These are phyloP conservation scores for Tetracentron sinense DNA, from an alignment of 164 flowering plant genomes.

Conservation along the genomic window DNA sequence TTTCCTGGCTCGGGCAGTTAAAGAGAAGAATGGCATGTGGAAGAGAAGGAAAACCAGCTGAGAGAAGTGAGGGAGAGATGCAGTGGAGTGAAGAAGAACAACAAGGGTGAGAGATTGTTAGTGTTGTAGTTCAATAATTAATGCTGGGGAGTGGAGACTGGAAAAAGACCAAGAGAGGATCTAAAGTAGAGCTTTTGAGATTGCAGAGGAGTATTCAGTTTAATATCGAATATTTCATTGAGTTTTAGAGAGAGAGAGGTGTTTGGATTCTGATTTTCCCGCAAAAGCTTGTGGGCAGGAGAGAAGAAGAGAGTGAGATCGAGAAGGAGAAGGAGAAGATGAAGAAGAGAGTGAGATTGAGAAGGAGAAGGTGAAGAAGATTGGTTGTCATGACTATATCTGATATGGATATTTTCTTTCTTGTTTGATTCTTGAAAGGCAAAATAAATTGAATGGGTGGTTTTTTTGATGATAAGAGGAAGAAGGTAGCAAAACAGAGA, in stretches of 20 bases:
- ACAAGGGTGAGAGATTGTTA: constrained; percentile 37
- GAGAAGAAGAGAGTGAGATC: constrained; percentile 9
- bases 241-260: constrained; percentile 25
- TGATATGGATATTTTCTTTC: constrained; percentile 4
- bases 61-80: constrained; percentile 40
- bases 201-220: constrained; percentile 40
- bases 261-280: constrained; percentile 34
- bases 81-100: constrained; percentile 37
- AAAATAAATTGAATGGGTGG: background rate
- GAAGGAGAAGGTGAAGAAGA: constrained; percentile 17
- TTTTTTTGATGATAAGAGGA: constrained; percentile 4
- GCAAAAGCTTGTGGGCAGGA: constrained; percentile 25
- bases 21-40: constrained; percentile 45
- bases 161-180: constrained; percentile 55
- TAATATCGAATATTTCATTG: constrained; percentile 14
- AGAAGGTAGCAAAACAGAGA: constrained; percentile 6
- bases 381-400: constrained; percentile 26
- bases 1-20: constrained; percentile 34
- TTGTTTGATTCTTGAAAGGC: constrained; percentile 2
- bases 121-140: constrained; percentile 32
- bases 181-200: constrained; percentile 48
- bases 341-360: constrained; percentile 13
- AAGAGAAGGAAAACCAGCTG: constrained; percentile 45
- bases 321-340: constrained; percentile 20
- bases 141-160: constrained; percentile 45